Percentiles rank a stretch among this genome's conserved stretches.
phyloP scores from a whole-genome alignment of 2,329 filamentous ascomycete genomes.

The Aspergillus sp. region DNA sequence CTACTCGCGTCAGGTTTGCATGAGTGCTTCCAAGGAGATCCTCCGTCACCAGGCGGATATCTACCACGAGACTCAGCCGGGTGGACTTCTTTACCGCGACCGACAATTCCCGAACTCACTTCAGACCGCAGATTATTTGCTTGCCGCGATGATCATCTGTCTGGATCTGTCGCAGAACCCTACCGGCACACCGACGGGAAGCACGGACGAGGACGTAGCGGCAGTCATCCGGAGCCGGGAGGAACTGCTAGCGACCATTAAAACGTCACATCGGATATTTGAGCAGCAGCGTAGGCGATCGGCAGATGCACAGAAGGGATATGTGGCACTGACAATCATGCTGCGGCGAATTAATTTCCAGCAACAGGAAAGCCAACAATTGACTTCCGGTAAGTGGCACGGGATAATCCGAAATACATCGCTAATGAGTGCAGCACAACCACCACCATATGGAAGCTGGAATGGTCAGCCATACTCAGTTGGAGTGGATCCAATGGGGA shows the following conservation, averaged over 20 bases:
- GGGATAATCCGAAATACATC: neutral
- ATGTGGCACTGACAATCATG: constrained; percentile 31
- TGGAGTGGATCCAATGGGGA: constrained; percentile 4
- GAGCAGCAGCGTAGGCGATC: constrained; percentile 25
- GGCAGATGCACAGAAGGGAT: constrained; percentile 32
- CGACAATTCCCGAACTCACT: constrained; percentile 62
- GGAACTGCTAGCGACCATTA: constrained; percentile 27
- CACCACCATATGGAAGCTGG: constrained; percentile 20
- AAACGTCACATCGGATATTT: constrained; percentile 32
- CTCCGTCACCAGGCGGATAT: constrained; percentile 54
- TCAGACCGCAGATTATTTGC: constrained; percentile 62
- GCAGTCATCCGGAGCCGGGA: constrained; percentile 21
- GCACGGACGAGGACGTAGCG: constrained; percentile 12
- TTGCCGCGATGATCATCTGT: constrained; percentile 63
- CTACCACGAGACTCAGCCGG: constrained; percentile 55
- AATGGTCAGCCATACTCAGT: constrained; percentile 8
- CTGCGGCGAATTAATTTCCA: constrained; percentile 25
- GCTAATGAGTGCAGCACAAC: constrained; percentile 8
- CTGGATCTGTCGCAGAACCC: constrained; percentile 40
- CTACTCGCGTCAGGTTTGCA: constrained; percentile 49
- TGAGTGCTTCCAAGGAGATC: constrained; percentile 52
- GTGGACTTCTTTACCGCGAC: constrained; percentile 54
- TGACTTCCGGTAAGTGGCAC: neutral
- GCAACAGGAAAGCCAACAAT: neutral
- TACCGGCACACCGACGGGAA: constrained; percentile 5